Evolutionary conservation across 495 filamentous ascomycete species (phyloP).

Genomic region (Articulospora tetracladia): DNA sequence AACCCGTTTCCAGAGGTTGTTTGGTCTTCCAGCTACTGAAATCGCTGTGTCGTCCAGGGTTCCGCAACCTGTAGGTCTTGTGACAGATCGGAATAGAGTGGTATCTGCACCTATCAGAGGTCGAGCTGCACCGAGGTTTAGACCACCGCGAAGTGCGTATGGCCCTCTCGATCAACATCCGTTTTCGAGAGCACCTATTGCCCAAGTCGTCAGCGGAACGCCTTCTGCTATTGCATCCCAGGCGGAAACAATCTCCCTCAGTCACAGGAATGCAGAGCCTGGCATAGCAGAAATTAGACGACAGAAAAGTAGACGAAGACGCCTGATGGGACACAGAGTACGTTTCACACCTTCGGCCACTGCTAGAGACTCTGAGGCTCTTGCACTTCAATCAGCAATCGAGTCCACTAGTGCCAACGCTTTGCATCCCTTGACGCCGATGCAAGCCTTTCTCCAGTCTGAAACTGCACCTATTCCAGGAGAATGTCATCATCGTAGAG

Average conservation of each 20-base stretch:
- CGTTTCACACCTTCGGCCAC: slow-evolving; percentile 19
- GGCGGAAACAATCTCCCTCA: not conserved
- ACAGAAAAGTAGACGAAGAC: not conserved
- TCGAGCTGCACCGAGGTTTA: slow-evolving; percentile 20
- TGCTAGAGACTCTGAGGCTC: slow-evolving; percentile 16
- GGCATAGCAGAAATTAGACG: not conserved
- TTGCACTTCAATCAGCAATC: slow-evolving; percentile 9
- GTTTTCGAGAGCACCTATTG: slow-evolving; percentile 17
- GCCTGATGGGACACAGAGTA: slow-evolving; percentile 12
- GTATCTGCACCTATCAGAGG: slow-evolving; percentile 10
- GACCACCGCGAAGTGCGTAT: slow-evolving; percentile 25
- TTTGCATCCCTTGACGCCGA: slow-evolving; percentile 3
- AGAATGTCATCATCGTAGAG: not conserved
- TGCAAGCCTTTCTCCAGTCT: not conserved
- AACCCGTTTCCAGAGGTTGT: slow-evolving; percentile 17
- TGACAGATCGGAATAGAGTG: not conserved
- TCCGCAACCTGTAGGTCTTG: not conserved
- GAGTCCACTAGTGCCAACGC: slow-evolving; percentile 3
- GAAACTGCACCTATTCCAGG: not conserved
- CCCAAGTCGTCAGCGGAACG: not conserved
- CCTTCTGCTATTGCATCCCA: not conserved
- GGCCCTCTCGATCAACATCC: slow-evolving; percentile 23
- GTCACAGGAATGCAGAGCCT: not conserved
- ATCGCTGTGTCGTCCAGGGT: not conserved
- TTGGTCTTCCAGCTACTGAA: slow-evolving; percentile 10